Evolutionary conservation across 2,329 filamentous ascomycete genomes (phyloP), one percentile per base, ranked within the genome.

Genomic region (Stromatinia cepivora): DNA sequence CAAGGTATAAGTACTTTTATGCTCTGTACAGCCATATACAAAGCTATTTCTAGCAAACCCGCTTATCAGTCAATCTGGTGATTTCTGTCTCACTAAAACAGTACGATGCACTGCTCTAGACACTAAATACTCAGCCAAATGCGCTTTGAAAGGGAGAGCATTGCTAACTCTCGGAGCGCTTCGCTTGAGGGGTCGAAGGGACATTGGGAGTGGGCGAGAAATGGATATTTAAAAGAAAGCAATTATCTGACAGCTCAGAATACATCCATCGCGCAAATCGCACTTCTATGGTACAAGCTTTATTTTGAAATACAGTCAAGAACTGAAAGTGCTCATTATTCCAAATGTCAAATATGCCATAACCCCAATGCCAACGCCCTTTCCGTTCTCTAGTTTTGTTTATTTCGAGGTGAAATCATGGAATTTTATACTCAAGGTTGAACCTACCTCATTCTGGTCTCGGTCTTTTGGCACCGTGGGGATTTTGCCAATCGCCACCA

Each of bases 401-500:
- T 50, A 15, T 42, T 36, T 53, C 31, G 34, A 52, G 59, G 28
- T 36, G 53, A 5, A 56, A 36, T 56, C 53, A 56, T 36, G 53
- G 7, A 22, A 34, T 10, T n/a, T n/a, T 22, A 13, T 36, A 20
- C 53, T 56, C 31, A 36, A 17, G 42, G 20, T 57, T 54, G 34
- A 50, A 58, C 56, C 58, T 34, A 39, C 34, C 48, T 73, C 74
- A 78, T 64, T 94, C 92, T 71, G 91, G 91, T 72, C 92, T 86
- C 73, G 91, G 90, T 73, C 92, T 85, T 82, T 95, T 95, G 4
- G 89, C 88, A 42, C 91, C 91, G 74, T 94, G 92, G 8, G 92
- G 92, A 76, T 94, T 94, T 84, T 91, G 92, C 80, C 88, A 88
- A 68, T 89, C 89, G 61, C 80, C 82, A 53, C 80, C 80, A 61